phyloP scores from a whole-genome alignment of 2,329 filamentous ascomycete genomes.

The Sclerotinia spermophila region DNA sequence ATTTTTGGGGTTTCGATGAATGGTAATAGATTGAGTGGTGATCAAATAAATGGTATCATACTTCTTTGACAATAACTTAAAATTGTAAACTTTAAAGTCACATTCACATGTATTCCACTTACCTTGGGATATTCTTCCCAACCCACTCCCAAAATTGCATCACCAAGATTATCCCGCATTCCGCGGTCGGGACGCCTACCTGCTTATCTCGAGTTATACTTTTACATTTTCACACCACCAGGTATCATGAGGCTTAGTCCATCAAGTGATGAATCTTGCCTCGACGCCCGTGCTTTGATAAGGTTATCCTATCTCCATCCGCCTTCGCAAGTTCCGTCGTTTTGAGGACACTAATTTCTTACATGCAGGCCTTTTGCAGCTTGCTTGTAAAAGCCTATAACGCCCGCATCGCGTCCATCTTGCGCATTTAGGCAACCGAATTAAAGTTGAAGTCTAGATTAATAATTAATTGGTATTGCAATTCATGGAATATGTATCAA shows the following conservation, averaged over 20 bases:
- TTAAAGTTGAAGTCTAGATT: background rate
- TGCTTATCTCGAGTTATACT: background rate
- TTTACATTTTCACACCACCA: background rate
- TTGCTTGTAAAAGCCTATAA: background rate
- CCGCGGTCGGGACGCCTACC: background rate
- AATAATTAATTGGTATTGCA: background rate
- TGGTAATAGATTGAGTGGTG: background rate
- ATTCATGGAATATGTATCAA: background rate
- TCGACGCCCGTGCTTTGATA: conserved; percentile 2
- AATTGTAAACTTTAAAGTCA: background rate
- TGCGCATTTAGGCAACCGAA: conserved; percentile 7
- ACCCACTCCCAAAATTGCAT: background rate
- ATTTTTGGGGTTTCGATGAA: background rate
- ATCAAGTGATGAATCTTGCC: conserved; percentile 1
- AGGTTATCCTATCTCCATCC: background rate
- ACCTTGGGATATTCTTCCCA: background rate
- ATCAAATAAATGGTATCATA: background rate
- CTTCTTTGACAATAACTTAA: background rate
- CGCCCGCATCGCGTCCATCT: background rate
- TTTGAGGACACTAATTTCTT: conserved; percentile 7
- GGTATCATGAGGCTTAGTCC: background rate
- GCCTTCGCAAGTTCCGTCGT: conserved; percentile 1
- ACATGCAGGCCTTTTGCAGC: conserved; percentile 4
- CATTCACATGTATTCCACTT: background rate
- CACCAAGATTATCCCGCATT: background rate